Base-by-base conservation (phyloP, 2,329 filamentous ascomycete genomes). In the Elsinoe australis region DNA sequence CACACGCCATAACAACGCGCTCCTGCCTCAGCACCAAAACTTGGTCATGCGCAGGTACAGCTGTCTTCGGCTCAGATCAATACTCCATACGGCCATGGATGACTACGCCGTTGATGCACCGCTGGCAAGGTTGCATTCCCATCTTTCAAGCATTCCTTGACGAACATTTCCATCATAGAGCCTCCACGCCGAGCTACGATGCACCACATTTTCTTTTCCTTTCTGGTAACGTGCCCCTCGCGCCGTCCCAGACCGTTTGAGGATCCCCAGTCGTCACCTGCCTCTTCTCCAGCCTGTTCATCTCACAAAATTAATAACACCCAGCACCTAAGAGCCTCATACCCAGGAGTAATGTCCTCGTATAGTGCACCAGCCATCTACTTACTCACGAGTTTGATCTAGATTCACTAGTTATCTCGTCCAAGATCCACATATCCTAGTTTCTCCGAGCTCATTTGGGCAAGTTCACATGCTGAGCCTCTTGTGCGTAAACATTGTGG, bases 11-110 rank as follows among this genome's bases (percentile, higher is more conserved):
- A n/a, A n/a, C n/a, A n/a, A n/a, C n/a, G n/a, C n/a, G n/a, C n/a
- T n/a, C n/a, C n/a, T n/a, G n/a, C n/a, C n/a, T n/a, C n/a, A n/a
- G 15, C 8, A 38, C 17, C 18, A 10, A 12, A 21, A 17, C 3
- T 21, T 19, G 36, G 36, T 41, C 36, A 41, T 41, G 36, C 39
- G 39, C 39, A 32, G 39, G 39, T 44, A 44, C 39, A 19, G 21
- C 9, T 4, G n/a, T 44, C 39, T 31, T 9, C 39, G n/a, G 22
- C 2, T 39, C 35, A 22, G 35, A 22, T 24, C 18, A 39, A 12
- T 1, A 10, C 35, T 39, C n/a, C 19, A 22, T 26, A 19, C n/a
- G 18, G 19, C 14, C 17, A 38, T 24, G 19, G 19, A 19, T 8
- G 39, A 31, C 24, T 18, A 26, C 39, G 39, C 39, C 39, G 39